Conservation (phyloP, 148 eudicot genomes). For the Polygonum maritimum region DNA sequence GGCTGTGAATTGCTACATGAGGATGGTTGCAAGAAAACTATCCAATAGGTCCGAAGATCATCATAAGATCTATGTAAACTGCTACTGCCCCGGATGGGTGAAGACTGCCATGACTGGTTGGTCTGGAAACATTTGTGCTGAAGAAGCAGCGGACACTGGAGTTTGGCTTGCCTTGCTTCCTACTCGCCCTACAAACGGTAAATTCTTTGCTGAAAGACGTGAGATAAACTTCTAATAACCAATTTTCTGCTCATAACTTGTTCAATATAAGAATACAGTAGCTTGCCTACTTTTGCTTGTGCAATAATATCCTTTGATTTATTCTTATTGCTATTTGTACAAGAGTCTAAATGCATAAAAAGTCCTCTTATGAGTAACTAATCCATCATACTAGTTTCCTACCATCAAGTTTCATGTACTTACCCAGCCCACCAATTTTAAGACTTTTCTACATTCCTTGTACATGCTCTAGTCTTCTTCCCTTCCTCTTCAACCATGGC, state of each 20-base stretch:
- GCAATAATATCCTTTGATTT: neutral
- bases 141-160: conserved; percentile 90
- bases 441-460: conserved; percentile 7
- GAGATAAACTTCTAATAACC: conserved; percentile 49
- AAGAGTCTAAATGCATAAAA: too few species aligned
- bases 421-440: conserved; percentile 9
- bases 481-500: conserved; percentile 17
- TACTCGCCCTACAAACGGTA: conserved; percentile 51
- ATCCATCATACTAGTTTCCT: too few species aligned
- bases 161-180: conserved; percentile 91
- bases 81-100: conserved; percentile 97
- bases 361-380: too few species aligned
- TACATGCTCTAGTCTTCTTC: conserved; percentile 5
- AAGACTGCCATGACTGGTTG: conserved; percentile 96
- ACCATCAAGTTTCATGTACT: conserved; percentile 7
- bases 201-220: conserved; percentile 84
- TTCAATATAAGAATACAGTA: neutral
- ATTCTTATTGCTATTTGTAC: too few species aligned
- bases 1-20: conserved; percentile 74
- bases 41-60: conserved; percentile 57
- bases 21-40: conserved; percentile 50
- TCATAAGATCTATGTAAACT: conserved; percentile 59
- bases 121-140: conserved; percentile 75
- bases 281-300: neutral
- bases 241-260: neutral